Conservation (phyloP, 768 basidiomycete genomes). For the Mycena venus region DNA sequence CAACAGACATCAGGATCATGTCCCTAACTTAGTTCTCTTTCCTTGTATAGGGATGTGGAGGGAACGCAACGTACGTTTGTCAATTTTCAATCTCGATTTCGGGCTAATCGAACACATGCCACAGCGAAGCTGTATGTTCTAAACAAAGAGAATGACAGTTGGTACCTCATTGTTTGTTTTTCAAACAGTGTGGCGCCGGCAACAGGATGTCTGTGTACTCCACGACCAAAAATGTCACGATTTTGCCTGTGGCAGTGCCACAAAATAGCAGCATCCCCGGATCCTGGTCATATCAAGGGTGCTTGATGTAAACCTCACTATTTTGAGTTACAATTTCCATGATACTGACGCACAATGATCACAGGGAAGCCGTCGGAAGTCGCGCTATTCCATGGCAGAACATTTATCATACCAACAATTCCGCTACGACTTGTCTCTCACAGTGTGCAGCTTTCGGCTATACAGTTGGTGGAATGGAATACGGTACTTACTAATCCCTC, state of each 20-base stretch:
- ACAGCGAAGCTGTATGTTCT: constrained; percentile 62
- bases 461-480: constrained; percentile 75
- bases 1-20: neutral
- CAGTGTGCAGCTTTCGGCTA: constrained; percentile 83
- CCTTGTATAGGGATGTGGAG: constrained; percentile 70
- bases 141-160: neutral
- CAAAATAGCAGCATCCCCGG: constrained; percentile 73
- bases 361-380: constrained; percentile 64
- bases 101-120: neutral
- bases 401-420: constrained; percentile 72
- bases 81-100: constrained; percentile 8
- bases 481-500: neutral
- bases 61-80: constrained; percentile 70
- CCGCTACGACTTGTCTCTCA: constrained; percentile 73
- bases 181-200: constrained; percentile 71
- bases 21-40: neutral
- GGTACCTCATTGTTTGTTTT: neutral
- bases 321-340: neutral
- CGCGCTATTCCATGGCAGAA: constrained; percentile 75
- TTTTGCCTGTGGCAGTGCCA: constrained; percentile 70
- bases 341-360: neutral
- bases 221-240: constrained; percentile 62
- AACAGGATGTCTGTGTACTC: constrained; percentile 82
- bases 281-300: constrained; percentile 75
- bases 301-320: constrained; percentile 64